Evolutionary conservation across 2,329 filamentous ascomycete genomes (phyloP), one percentile per base, ranked within the genome.

Genomic region (Camptophora hylomeconis): DNA sequence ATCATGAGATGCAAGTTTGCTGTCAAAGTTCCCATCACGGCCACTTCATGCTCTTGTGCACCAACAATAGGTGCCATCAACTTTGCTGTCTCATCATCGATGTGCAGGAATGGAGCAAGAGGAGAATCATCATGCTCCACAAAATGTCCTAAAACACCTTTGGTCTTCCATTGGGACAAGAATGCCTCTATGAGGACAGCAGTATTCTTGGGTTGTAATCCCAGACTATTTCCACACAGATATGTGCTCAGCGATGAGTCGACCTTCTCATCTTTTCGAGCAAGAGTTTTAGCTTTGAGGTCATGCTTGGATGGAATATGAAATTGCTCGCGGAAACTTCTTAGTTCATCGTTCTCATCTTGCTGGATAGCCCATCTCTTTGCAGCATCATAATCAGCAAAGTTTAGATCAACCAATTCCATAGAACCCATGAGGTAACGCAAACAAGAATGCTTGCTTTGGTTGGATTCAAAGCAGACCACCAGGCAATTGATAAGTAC

Each of bases 221-320:
- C 84, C 1, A 93, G 67, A 0, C 83, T 92, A 58, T 93, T 92
- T 32, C 86, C 86, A 41, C 83, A 87, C 39, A 94, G 74, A 53
- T 93, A 94, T 35, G 82, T 75, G 9, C 45, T 45, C 12, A 40
- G 44, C n/a, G 56, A 44, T 21, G 54, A 51, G 2, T 50, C 52
- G 24, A 53, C 42, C 35, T 54, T 48, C 4, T 44, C 41, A 12
- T 36, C 35, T 30, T 51, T 46, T 39, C 54, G 56, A 5, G 45
- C 53, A 7, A 80, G 52, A 0, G 65, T 70, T 38, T 63, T 75
- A 39, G 77, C 69, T 49, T 67, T 74, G 24, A 89, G 54, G 21
- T 84, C 80, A 7, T 59, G 61, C 50, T 74, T 81, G 3, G 77
- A 78, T 0, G 84, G 84, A 24, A 92, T 74, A 26, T 78, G 65